These are phyloP conservation scores for Cryptococcus floricola DNA, from an alignment of 1,284 basidiomycete species.

Conservation along the genomic window DNA sequence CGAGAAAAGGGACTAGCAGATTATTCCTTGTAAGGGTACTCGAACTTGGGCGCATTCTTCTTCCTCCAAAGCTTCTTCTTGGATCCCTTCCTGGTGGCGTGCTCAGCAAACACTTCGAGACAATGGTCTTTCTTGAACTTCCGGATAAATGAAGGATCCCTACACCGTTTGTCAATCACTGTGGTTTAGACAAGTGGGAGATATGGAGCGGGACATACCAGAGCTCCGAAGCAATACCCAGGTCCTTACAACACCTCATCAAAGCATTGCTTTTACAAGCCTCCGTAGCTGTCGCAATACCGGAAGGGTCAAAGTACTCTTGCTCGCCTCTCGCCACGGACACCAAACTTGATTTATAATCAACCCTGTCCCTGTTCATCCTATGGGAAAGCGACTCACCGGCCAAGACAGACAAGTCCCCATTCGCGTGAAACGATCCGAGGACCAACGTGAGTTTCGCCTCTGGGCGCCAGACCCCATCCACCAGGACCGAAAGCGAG, in stretches of 20 bases:
- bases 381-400: conserved; percentile 54
- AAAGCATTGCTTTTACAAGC: conserved; percentile 95
- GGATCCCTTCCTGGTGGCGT: conserved; percentile 69
- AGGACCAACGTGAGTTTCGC: conserved; percentile 84
- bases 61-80: conserved; percentile 89
- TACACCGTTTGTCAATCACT: conserved; percentile 33
- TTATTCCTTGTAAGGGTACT: conserved; percentile 78
- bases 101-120: conserved; percentile 79
- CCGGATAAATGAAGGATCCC: conserved; percentile 94
- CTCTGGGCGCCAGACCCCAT: conserved; percentile 92
- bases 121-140: conserved; percentile 85
- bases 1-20: not conserved
- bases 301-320: conserved; percentile 89
- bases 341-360: conserved; percentile 62
- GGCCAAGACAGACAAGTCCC: conserved; percentile 86
- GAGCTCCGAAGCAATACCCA: conserved; percentile 92
- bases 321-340: conserved; percentile 92
- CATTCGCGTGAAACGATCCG: conserved; percentile 91
- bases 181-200: not conserved
- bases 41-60: conserved; percentile 73
- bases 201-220: conserved; percentile 59
- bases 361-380: not conserved
- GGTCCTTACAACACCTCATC: conserved; percentile 97
- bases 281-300: conserved; percentile 90
- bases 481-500: conserved; percentile 93